Conservation (phyloP, 331 rosid genomes). For the Erythrophleum ivorense region DNA sequence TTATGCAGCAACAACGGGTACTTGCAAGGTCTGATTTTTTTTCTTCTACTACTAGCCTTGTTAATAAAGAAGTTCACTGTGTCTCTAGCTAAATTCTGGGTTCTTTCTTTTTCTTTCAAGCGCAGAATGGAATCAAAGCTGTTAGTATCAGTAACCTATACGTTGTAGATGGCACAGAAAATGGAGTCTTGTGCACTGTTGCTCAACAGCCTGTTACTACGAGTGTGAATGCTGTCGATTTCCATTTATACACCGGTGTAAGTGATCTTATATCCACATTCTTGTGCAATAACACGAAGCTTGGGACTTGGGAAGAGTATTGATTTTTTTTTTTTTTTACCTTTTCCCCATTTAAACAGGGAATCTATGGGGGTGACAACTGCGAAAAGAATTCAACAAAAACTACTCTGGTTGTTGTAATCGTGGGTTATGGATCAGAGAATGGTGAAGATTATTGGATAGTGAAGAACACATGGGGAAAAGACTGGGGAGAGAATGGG, state of each 20-base stretch:
- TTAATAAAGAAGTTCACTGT: neutral
- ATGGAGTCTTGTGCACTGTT: neutral
- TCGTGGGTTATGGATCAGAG: slow-evolving; percentile 60
- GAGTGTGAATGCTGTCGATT: neutral
- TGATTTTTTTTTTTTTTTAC: neutral
- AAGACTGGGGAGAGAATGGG: slow-evolving; percentile 55
- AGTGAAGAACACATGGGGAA: slow-evolving; percentile 67
- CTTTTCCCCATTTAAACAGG: slow-evolving; percentile 30
- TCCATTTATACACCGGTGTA: neutral
- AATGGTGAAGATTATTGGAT: slow-evolving; percentile 58
- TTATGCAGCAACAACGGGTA: slow-evolving; percentile 46
- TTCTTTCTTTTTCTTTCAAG: neutral
- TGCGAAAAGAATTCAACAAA: slow-evolving; percentile 38
- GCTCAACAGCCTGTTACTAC: neutral
- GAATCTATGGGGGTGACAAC: slow-evolving; percentile 57
- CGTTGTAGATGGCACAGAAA: slow-evolving; percentile 45
- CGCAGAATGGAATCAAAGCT: slow-evolving; percentile 53
- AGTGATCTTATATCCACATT: neutral
- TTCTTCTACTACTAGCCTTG: neutral
- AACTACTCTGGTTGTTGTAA: slow-evolving; percentile 46
- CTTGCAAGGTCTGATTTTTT: slow-evolving; percentile 42
- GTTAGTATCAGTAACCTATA: slow-evolving; percentile 58
- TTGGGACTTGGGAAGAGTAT: neutral
- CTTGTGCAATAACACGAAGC: neutral
- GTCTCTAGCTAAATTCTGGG: slow-evolving; percentile 10